phyloP scores from a whole-genome alignment of 2,329 filamentous ascomycete species.

The Penicillium sp. region DNA sequence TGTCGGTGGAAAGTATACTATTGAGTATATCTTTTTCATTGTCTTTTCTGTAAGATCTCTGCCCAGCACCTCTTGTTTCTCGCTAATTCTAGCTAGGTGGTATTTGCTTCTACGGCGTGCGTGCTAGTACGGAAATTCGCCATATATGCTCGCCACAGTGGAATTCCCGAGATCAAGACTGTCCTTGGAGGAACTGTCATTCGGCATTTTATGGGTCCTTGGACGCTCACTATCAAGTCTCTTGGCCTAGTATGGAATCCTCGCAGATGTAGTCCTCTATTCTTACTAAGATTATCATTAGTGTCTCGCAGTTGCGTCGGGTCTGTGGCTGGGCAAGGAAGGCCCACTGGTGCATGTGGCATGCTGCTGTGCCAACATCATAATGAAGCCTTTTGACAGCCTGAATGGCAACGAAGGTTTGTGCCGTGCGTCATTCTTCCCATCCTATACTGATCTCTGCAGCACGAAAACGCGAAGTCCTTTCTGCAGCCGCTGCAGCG shows the following conservation, averaged over 20 bases:
- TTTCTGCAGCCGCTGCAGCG: constrained; percentile 88
- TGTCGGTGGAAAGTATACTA: constrained; percentile 70
- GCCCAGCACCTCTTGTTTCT: background rate
- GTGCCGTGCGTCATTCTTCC: constrained; percentile 10
- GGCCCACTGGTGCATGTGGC: constrained; percentile 93
- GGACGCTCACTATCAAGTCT: constrained; percentile 89
- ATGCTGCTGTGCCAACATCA: constrained; percentile 91
- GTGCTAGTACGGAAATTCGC: constrained; percentile 81
- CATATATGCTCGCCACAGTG: constrained; percentile 86
- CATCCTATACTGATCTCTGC: constrained; percentile 18
- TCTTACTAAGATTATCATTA: constrained; percentile 42
- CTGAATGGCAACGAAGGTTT: constrained; percentile 84
- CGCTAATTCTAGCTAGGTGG: constrained; percentile 53
- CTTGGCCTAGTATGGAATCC: constrained; percentile 69
- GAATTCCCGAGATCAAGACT: constrained; percentile 97
- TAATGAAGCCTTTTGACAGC: constrained; percentile 82
- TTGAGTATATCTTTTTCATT: constrained; percentile 86
- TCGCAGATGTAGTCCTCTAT: too few relatives aligned
- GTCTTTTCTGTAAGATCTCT: constrained; percentile 66
- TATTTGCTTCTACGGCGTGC: constrained; percentile 76
- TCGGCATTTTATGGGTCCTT: constrained; percentile 76
- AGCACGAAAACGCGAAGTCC: constrained; percentile 89
- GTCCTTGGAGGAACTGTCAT: constrained; percentile 94
- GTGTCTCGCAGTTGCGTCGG: constrained; percentile 88
- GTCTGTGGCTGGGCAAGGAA: constrained; percentile 96